These are phyloP conservation scores for Termitomyces heimii DNA, from an alignment of 768 basidiomycete species.

Conservation along the genomic window DNA sequence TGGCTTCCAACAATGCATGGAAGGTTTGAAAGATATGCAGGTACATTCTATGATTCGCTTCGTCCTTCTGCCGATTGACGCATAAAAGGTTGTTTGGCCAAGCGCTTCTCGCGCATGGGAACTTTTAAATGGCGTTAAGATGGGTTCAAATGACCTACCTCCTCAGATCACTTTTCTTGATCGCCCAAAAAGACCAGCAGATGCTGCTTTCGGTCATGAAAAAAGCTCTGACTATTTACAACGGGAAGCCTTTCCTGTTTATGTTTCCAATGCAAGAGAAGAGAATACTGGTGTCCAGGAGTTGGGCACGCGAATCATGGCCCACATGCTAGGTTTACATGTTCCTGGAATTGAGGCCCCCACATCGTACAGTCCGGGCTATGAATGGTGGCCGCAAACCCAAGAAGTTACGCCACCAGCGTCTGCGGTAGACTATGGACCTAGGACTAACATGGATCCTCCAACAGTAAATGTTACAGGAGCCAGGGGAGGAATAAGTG, in stretches of 20 bases:
- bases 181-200: constrained; percentile 52
- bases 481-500: background rate
- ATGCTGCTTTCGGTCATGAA: constrained; percentile 59
- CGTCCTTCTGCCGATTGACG: background rate
- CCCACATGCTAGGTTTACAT: constrained; percentile 65
- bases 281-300: constrained; percentile 51
- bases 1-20: constrained; percentile 59
- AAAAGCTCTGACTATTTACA: constrained; percentile 39
- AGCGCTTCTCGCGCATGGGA: constrained; percentile 63
- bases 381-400: constrained; percentile 61
- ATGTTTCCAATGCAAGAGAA: constrained; percentile 18
- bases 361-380: constrained; percentile 48
- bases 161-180: constrained; percentile 32
- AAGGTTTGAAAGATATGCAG: constrained; percentile 62
- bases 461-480: constrained; percentile 1
- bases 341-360: constrained; percentile 61
- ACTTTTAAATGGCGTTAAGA: constrained; percentile 59
- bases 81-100: constrained; percentile 53
- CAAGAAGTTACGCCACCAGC: constrained; percentile 19
- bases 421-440: constrained; percentile 8
- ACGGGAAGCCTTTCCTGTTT: constrained; percentile 28
- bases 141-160: constrained; percentile 38
- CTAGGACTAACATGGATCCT: background rate
- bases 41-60: constrained; percentile 28
- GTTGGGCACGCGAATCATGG: constrained; percentile 60